Evolutionary conservation across 495 filamentous ascomycete genomes (phyloP).

Genomic region (Penicillium riverlandense): DNA sequence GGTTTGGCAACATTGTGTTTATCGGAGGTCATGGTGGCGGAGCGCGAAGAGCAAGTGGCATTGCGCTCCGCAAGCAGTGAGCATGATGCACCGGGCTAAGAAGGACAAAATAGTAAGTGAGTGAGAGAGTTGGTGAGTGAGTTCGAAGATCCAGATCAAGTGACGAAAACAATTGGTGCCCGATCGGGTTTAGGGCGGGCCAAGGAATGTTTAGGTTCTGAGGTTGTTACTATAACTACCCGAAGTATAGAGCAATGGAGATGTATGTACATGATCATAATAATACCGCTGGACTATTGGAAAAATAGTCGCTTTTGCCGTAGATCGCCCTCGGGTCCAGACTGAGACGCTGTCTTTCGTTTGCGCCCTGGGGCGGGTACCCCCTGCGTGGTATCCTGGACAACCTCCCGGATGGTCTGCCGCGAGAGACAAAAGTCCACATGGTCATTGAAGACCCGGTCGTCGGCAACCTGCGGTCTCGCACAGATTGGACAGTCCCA

Average conservation of each 20-base stretch:
- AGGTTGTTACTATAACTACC: background rate
- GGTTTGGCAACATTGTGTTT: conserved; percentile 46
- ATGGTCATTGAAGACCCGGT: conserved; percentile 82
- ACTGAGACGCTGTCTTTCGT: conserved; percentile 17
- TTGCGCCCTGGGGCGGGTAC: conserved; percentile 14
- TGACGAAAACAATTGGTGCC: conserved; percentile 16
- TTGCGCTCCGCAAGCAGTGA: conserved; percentile 27
- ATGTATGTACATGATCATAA: too few relatives aligned
- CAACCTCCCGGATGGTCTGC: conserved; percentile 75
- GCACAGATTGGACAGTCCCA: conserved; percentile 83
- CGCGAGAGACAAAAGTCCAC: conserved; percentile 88
- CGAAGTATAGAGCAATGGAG: background rate
- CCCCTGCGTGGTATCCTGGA: conserved; percentile 38
- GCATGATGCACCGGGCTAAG: conserved; percentile 31
- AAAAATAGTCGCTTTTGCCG: conserved; percentile 37
- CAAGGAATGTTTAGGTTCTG: conserved; percentile 12
- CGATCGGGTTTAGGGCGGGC: conserved; percentile 19
- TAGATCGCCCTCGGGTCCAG: conserved; percentile 13
- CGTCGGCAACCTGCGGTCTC: conserved; percentile 64
- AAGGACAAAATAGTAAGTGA: conserved; percentile 1
- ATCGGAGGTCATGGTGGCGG: conserved; percentile 45
- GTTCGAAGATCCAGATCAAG: conserved; percentile 7
- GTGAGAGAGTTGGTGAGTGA: background rate
- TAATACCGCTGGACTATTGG: conserved; percentile 3
- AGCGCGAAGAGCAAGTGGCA: conserved; percentile 29